Base-by-base conservation (phyloP, 1,284 basidiomycete species). In the Ustilago cynodontis region DNA sequence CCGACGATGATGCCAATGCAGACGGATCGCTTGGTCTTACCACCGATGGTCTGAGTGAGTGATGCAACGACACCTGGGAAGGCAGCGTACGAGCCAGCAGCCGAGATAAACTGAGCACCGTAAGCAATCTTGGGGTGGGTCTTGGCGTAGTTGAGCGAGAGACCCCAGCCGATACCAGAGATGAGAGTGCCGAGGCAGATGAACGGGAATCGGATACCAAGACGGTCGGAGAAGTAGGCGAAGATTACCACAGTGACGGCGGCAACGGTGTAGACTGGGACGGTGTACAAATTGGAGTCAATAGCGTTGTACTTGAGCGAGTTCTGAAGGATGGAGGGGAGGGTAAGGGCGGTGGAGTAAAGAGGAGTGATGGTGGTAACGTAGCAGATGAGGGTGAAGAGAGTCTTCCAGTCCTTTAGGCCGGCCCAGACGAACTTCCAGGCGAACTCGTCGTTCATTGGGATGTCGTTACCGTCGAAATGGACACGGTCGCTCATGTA, bases 201-300 rank as follows among this genome's bases (percentile, higher is more conserved):
- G 68, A 77, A 77, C 45, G 65, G 55, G 59, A 76, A 66, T 18
- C 79, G 64, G 57, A 71, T 71, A 29, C 69, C 63, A 39, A 70
- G 45, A 47, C 67, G 69, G 76, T 80, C 79, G 35, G 73, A 61
- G 41, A 60, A 59, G 62, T 71, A 78, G 47, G 77, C 77, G 26
- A 78, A 78, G 33, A 78, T 26, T 39, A 87, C 67, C 13, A 86
- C 82, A 52, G 86, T 80, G 55, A 83, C 60, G 9, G 87, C 81
- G 1, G 87, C 84, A 57, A 87, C 86, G 14, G 77, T 62, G 80
- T 88, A 88, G 70, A 88, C 86, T 20, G 87, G 87, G 3, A 87
- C 87, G 1, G 87, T 87, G 86, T 87, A 87, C 74, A 86, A 61
- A 65, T 82, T 81, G 58, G 75, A 59, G 43, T 74, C 51, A 50